Evolutionary conservation across 306 rosid genomes (phyloP).

Genomic region (Cicer yamashitae): DNA sequence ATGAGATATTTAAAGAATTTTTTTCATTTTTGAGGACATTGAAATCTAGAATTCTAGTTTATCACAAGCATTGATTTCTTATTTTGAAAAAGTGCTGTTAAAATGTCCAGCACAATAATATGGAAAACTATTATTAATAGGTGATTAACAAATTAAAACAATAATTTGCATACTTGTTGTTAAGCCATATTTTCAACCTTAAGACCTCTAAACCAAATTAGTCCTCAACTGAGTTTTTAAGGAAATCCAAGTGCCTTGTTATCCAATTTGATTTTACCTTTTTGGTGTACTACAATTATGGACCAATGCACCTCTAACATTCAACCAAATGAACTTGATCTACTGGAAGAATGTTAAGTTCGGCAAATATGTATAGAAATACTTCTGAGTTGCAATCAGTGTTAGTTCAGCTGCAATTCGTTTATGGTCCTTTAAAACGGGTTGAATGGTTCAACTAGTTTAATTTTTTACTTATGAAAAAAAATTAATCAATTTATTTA

Average conservation of each 20-base stretch:
- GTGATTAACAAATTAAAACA: constrained; percentile 37
- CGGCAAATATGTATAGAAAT: no score
- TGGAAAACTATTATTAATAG: constrained; percentile 59
- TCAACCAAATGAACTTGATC: no score
- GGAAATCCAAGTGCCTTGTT: background rate
- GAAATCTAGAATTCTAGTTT: background rate
- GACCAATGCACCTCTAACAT: constrained; percentile 13
- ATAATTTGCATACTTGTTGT: background rate
- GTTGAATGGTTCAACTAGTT: no score
- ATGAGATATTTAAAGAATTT: background rate
- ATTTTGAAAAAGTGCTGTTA: constrained; percentile 44
- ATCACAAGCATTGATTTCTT: background rate
- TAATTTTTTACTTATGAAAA: no score
- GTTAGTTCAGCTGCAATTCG: no score
- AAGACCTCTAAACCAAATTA: background rate
- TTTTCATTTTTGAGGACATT: background rate
- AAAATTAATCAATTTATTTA: no score
- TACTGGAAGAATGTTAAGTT: no score
- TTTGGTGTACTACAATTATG: background rate
- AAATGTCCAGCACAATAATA: constrained; percentile 65
- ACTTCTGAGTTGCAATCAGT: no score
- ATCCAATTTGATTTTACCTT: background rate
- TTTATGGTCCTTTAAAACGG: no score
- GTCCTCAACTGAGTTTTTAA: background rate
- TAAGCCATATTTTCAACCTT: constrained; percentile 29